Base-by-base conservation (phyloP, 306 rosid genomes). In the Castanea mollissima region DNA sequence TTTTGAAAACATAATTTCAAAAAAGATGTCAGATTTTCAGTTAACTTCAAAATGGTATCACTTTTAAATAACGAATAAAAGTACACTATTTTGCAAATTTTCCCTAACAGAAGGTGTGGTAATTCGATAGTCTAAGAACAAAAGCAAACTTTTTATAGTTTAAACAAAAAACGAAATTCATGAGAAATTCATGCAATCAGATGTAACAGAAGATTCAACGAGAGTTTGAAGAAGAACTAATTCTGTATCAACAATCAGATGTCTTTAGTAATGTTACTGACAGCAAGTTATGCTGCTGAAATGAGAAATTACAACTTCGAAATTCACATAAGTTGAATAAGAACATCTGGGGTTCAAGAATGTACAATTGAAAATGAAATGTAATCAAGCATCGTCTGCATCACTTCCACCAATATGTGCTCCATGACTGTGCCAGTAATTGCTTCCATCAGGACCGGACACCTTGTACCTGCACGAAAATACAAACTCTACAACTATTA, bases 401-500 rank as follows among this genome's bases (percentile, higher is more conserved):
- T 94, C 98, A 82, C 97, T 92, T 88, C 92, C 91, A 54, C 90
- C 92, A 71, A 85, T 81, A 69, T 91, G 93, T 16, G 87, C 87
- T 84, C 87, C 92, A 69, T 85, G 92, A 81, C 85, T 85, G 71
- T 83, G 84, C 92, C 93, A 92, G 78, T 85, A 94, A 87, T 85
- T 82, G 83, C 85, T 90, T 84, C 92, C 98, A 49, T 92, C 97
- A 20, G 96, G 98, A 74, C 98, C 96, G 0, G 87, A 75, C 32
- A 94, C 76, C 83, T 92, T 92, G 75, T 10, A 85, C 87, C 98
- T 94, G 91, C 84, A 49, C 84, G 87, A 83, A 58, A 54, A 85
- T 49, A 55, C 46, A 59, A 88, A 82, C 81, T 82, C 75, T 81
- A 83, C 76, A 86, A 76, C 76, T 63, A 79, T 64, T 46, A 29